Conservation (phyloP, 2,329 filamentous ascomycete genomes). For the Dactylellina drechsleri region DNA sequence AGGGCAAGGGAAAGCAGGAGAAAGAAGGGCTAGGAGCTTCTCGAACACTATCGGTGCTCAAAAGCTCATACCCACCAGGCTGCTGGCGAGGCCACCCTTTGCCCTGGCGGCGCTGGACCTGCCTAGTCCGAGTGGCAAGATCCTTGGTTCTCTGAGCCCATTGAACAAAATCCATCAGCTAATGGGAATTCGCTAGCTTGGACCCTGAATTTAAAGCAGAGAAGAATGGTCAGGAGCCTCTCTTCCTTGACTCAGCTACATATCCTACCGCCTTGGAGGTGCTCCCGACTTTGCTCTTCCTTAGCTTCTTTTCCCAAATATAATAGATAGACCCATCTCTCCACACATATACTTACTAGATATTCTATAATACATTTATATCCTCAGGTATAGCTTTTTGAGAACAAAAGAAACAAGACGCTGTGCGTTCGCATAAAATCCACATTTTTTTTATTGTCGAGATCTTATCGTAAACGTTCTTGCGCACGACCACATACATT, state of each 20-base stretch:
- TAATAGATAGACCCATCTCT: not conserved
- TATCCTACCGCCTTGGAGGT: not conserved
- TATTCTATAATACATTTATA: not conserved
- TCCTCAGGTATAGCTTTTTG: not conserved
- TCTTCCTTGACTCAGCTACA: not conserved
- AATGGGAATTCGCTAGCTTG: constrained; percentile 1
- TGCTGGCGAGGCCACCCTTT: no score
- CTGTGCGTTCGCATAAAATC: no score
- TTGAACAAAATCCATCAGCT: no score
- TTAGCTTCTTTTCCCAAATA: no score
- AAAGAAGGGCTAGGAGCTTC: not conserved
- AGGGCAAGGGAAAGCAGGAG: not conserved
- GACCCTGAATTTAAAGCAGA: constrained; percentile 16
- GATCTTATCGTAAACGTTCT: constrained; percentile 2
- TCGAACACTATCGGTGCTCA: not conserved
- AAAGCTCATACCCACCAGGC: no score
- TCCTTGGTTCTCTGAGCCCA: constrained; percentile 5
- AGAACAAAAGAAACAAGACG: no score
- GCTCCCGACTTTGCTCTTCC: constrained; percentile 7
- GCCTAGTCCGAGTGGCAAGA: not conserved
- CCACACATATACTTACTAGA: no score
- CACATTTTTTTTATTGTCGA: not conserved
- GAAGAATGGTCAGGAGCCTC: constrained; percentile 10
- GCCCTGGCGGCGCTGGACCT: constrained; percentile 13
- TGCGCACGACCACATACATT: not conserved